Conservation (phyloP, 2,329 filamentous ascomycete species). For the Arthrobotrys pseudoclavata region DNA sequence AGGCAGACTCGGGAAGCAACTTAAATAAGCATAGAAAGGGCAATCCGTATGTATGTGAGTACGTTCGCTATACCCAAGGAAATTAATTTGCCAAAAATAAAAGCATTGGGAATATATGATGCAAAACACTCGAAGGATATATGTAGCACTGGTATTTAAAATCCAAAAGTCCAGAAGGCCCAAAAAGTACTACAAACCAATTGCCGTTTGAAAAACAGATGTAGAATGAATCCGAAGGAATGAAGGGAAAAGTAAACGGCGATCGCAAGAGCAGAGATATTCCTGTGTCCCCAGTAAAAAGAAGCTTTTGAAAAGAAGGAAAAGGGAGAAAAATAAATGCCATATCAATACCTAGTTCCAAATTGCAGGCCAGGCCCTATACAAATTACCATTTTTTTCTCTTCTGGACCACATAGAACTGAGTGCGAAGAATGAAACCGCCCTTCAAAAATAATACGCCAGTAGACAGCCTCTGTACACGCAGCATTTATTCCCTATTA, state of each 20-base stretch:
- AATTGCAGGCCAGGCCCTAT: slow-evolving; percentile 9
- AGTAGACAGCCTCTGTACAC: slow-evolving; percentile 13
- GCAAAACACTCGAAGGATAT: not conserved
- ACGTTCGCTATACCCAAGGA: not conserved
- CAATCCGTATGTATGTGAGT: not conserved
- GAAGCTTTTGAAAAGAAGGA: slow-evolving; percentile 27
- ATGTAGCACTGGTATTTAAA: not conserved
- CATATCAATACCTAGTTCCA: slow-evolving; percentile 5
- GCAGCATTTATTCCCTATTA: not conserved
- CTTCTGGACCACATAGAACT: not conserved
- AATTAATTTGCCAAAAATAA: not conserved
- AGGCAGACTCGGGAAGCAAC: not conserved
- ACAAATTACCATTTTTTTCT: not conserved
- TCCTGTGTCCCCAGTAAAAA: slow-evolving; percentile 1
- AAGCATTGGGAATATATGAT: not conserved
- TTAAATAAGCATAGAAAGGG: not conserved
- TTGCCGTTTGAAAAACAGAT: slow-evolving; percentile 5
- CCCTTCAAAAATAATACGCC: slow-evolving; percentile 8
- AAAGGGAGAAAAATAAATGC: not conserved
- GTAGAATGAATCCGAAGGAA: slow-evolving; percentile 1
- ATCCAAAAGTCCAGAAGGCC: not conserved
- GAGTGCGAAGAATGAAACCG: not conserved
- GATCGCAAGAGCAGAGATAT: slow-evolving; percentile 8
- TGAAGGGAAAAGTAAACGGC: not conserved
- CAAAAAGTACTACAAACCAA: slow-evolving; percentile 1